Evolutionary conservation across 768 basidiomycete species (phyloP), one percentile per base, ranked within the genome.

Genomic region (Termitomyces sp.): DNA sequence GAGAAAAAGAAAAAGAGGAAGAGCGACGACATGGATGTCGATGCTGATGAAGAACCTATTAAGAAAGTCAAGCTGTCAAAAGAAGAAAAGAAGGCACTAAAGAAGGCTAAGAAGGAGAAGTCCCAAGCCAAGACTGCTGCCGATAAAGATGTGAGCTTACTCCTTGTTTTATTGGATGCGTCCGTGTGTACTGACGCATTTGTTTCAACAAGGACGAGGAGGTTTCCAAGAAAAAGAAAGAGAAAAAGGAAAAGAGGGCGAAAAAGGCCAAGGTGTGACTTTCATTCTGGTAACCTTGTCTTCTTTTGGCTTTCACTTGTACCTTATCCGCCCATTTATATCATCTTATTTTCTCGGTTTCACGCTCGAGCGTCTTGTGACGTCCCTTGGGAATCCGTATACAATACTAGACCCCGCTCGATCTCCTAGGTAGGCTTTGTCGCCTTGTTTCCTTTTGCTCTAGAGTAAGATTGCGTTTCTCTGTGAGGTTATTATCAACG

Each of bases 71-170:
- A 91, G 74, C 64, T 89, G 47, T 85, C 85, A 21, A 91, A 91
- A 72, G 89, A 91, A 72, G 89, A 92, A 73, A 90, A 90, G 78
- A 91, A 89, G 75, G 86, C 88, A 17, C 70, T 87, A 68, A 91
- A 89, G 71, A 90, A 87, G 72, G 85, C 84, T 43, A 80, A 80
- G 68, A 89, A 89, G 73, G 79, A 82, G 64, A 75, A 82, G 62
- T 79, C 73, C n/a, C 84, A 82, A 68, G 72, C 66, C 34, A 79
- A 79, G 61, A 77, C 72, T 19, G 77, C 61, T 19, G 77, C 70
- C 21, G 75, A 64, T 19, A 75, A 66, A 52, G 75, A 72, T 58
- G 79, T 77, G 53, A 61, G 75, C 56, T 10, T 19, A 57, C 40
- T 27, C 42, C 59, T 60, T 60, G 63, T 61, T 28, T 41, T 11